Percentiles rank a stretch among this genome's conserved stretches.
Conservation (phyloP, 164 flowering plant genomes). For the Sextonia rubra region DNA sequence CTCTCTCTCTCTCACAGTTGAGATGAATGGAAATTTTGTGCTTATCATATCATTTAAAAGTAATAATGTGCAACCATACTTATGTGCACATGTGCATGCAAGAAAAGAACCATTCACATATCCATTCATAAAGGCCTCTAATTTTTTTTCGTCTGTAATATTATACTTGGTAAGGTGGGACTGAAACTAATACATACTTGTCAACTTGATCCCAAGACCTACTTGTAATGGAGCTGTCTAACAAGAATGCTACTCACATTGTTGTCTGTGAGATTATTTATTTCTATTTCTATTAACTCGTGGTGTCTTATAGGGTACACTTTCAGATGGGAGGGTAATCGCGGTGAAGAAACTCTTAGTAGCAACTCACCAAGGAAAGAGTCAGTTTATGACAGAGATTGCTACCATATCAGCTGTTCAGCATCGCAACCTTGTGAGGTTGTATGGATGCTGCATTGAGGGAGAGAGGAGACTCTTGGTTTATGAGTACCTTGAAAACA, state of each 20-base stretch:
- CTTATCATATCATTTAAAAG: neutral
- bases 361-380: slow-evolving; percentile 7
- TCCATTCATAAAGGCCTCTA: neutral
- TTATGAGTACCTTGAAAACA: slow-evolving; percentile 14
- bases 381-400: slow-evolving; percentile 11
- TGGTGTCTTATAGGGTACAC: slow-evolving; percentile 6
- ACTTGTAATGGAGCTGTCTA: no score
- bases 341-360: slow-evolving; percentile 13
- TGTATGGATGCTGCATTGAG: slow-evolving; percentile 11
- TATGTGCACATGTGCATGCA: neutral
- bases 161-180: no score
- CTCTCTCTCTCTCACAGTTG: neutral
- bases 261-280: no score
- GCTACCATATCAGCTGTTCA: slow-evolving; percentile 8
- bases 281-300: neutral
- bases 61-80: neutral
- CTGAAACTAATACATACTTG: no score
- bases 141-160: no score
- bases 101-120: neutral
- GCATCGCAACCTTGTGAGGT: slow-evolving; percentile 13
- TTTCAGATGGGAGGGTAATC: slow-evolving; percentile 8
- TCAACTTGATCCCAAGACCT: no score
- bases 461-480: slow-evolving; percentile 10
- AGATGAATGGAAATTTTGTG: neutral
- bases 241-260: no score